Conservation (phyloP, 495 filamentous ascomycete species). For the Xylaria bambusicola region DNA sequence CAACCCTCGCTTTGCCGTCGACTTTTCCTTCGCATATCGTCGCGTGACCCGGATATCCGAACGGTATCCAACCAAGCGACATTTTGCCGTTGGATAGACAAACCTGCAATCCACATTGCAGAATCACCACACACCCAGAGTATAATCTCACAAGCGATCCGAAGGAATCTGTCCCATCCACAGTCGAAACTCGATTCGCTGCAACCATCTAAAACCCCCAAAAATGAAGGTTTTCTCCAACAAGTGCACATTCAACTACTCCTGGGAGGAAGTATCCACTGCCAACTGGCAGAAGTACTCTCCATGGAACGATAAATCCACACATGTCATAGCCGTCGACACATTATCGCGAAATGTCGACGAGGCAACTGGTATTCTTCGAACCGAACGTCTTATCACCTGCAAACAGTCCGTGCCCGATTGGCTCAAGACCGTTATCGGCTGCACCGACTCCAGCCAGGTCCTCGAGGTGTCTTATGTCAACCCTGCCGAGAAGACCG, state of each 20-base stretch:
- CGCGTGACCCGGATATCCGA: conserved; percentile 28
- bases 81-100: conserved; percentile 4
- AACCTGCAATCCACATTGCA: neutral
- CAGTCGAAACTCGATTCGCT: neutral
- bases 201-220: neutral
- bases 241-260: conserved; percentile 87
- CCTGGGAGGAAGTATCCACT: conserved; percentile 98
- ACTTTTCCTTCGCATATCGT: conserved; percentile 10
- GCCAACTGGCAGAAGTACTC: conserved; percentile 99
- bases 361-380: conserved; percentile 79
- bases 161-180: neutral
- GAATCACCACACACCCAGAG: neutral
- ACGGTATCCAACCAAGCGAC: conserved; percentile 10
- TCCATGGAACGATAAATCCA: conserved; percentile 94
- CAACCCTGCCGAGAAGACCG: conserved; percentile 74
- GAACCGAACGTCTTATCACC: conserved; percentile 95
- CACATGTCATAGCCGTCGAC: conserved; percentile 93
- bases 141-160: too few relatives aligned
- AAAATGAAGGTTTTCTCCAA: conserved; percentile 95
- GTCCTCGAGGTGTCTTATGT: conserved; percentile 96
- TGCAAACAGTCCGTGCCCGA: conserved; percentile 86
- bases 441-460: conserved; percentile 70
- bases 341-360: conserved; percentile 84
- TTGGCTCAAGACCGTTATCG: conserved; percentile 79
- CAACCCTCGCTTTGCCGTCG: conserved; percentile 14